A percentile compares a stretch with the other conserved stretches of the same genome.
phyloP scores from a whole-genome alignment of 495 filamentous ascomycete species.

The Hypoxylon cercidicola region DNA sequence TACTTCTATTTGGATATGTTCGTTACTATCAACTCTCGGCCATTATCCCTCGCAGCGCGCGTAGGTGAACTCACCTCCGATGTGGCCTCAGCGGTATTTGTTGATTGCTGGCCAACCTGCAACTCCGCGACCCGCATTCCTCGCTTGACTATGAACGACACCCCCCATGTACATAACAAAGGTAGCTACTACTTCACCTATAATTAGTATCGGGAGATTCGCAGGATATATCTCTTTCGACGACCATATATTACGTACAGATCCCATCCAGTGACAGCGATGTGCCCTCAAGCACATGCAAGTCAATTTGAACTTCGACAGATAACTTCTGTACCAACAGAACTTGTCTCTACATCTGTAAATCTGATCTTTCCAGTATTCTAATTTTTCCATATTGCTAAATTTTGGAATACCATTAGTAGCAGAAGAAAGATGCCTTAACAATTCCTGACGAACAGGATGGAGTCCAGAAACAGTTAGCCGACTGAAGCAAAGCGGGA shows the following conservation, averaged over 20 bases:
- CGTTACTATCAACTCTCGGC: not conserved
- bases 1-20: not conserved
- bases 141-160: not conserved
- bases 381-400: not conserved
- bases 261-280: too few species aligned
- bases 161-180: too few species aligned
- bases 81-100: not conserved
- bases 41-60: not conserved
- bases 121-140: too few species aligned
- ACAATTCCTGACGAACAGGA: not conserved
- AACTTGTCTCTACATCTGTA: too few species aligned
- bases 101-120: not conserved
- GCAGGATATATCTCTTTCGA: too few species aligned
- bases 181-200: too few species aligned
- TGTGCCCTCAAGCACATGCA: too few species aligned
- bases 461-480: not conserved
- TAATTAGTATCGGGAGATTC: not conserved
- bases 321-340: too few species aligned
- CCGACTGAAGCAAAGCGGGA: not conserved
- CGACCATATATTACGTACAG: too few species aligned
- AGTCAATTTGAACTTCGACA: too few species aligned
- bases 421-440: not conserved
- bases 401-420: not conserved
- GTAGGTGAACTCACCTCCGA: not conserved
- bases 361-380: too few species aligned